A percentile compares a stretch with the other conserved stretches of the same genome.
phyloP scores from a whole-genome alignment of 768 basidiomycete genomes.

The Boletus rubroflammeus region DNA sequence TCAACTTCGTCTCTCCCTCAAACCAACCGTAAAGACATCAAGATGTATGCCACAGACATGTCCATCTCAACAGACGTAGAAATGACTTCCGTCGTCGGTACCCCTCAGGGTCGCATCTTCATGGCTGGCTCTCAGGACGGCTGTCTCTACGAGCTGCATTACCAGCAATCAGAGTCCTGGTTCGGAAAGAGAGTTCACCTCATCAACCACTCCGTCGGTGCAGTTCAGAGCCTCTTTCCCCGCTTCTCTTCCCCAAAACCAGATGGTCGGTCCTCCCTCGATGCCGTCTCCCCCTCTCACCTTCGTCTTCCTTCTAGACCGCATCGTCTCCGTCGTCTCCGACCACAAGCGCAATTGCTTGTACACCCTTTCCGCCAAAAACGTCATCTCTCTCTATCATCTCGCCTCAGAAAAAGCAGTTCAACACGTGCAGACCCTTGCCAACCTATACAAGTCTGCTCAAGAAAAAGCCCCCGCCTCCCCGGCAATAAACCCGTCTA shows the following conservation, averaged over 20 bases:
- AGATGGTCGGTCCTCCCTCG: constrained; percentile 52
- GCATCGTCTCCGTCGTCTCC: constrained; percentile 62
- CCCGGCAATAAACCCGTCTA: constrained; percentile 64
- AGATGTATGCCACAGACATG: constrained; percentile 88
- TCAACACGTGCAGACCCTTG: constrained; percentile 70
- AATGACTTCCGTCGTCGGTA: constrained; percentile 82
- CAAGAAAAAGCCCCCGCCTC: constrained; percentile 81
- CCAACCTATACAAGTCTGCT: constrained; percentile 68
- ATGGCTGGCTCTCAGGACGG: constrained; percentile 86
- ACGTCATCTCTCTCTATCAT: constrained; percentile 63
- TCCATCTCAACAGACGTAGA: constrained; percentile 73
- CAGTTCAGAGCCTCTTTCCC: constrained; percentile 76
- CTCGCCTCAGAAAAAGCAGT: constrained; percentile 61
- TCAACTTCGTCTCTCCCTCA: constrained; percentile 45
- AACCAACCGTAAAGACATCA: constrained; percentile 64
- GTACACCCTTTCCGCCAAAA: constrained; percentile 70
- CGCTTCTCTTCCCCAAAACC: constrained; percentile 58
- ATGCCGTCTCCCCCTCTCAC: not conserved
- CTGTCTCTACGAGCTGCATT: constrained; percentile 87
- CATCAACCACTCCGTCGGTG: constrained; percentile 81
- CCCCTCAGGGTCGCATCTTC: constrained; percentile 82
- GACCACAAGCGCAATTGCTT: constrained; percentile 69
- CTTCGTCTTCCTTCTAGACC: constrained; percentile 45
- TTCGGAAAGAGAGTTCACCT: constrained; percentile 84
- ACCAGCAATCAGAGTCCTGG: constrained; percentile 89